Evolutionary conservation across 495 filamentous ascomycete species (phyloP).

Genomic region (Trichocladium antarcticum): DNA sequence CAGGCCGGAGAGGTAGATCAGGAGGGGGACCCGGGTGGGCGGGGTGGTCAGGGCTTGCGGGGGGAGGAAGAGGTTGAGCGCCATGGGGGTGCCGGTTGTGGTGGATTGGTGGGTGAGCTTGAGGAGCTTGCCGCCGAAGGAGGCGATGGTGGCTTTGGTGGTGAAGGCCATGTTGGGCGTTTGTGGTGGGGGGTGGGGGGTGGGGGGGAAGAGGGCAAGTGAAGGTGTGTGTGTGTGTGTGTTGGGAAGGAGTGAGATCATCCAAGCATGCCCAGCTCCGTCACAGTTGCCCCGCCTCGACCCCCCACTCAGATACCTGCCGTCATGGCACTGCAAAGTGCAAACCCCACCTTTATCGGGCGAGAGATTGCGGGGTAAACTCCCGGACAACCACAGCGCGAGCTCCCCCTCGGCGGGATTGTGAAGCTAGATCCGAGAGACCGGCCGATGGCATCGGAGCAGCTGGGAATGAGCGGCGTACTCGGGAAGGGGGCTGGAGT

Average conservation of each 20-base stretch:
- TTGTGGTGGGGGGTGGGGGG: not conserved
- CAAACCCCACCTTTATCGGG: too few relatives aligned
- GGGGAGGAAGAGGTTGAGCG: conserved; percentile 61
- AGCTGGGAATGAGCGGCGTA: not conserved
- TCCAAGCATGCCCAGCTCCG: too few relatives aligned
- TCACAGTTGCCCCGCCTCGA: too few relatives aligned
- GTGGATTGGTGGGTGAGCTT: conserved; percentile 79
- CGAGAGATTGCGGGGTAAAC: too few relatives aligned
- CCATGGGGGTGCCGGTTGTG: conserved; percentile 57
- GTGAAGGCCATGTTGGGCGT: conserved; percentile 57
- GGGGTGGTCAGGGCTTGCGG: conserved; percentile 37
- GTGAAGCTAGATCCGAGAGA: not conserved
- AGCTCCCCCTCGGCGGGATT: too few relatives aligned
- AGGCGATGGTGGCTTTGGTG: conserved; percentile 79
- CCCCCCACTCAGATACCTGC: too few relatives aligned
- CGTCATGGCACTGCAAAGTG: too few relatives aligned
- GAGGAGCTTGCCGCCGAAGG: conserved; percentile 88
- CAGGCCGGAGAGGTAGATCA: conserved; percentile 91
- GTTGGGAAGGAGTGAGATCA: too few relatives aligned
- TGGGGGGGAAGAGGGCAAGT: not conserved
- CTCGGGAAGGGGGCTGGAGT: too few relatives aligned
- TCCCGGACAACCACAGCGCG: too few relatives aligned
- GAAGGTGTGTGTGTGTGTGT: too few relatives aligned
- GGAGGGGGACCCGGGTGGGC: conserved; percentile 57
- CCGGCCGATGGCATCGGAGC: not conserved